A percentile compares a stretch with the other conserved stretches of the same genome.
These are phyloP conservation scores for Arthrocladium fulminans DNA, from an alignment of 2,329 filamentous ascomycete species.

Conservation along the genomic window DNA sequence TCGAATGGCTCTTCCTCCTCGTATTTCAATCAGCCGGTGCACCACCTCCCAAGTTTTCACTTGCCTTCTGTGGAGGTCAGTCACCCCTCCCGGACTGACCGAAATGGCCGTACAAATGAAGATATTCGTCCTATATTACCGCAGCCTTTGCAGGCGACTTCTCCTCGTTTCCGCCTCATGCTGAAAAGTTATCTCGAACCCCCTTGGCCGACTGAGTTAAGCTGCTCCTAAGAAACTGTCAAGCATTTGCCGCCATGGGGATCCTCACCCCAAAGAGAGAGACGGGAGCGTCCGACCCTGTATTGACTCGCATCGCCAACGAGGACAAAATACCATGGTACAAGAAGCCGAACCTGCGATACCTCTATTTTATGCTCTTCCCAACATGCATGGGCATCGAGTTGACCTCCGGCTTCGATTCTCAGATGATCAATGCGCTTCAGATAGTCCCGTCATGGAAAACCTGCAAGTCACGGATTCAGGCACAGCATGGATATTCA, in stretches of 20 bases:
- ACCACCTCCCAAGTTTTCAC: no score
- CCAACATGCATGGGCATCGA: slow-evolving; percentile 55
- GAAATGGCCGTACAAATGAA: no score
- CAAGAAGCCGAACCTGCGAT: slow-evolving; percentile 50
- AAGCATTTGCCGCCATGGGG: background rate
- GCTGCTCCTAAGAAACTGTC: no score
- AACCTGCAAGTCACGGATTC: slow-evolving; percentile 25
- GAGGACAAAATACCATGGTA: slow-evolving; percentile 43
- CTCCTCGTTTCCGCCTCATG: no score
- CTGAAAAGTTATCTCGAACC: no score
- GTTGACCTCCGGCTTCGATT: slow-evolving; percentile 53
- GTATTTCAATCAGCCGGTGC: no score
- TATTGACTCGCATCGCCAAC: slow-evolving; percentile 11
- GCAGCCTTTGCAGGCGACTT: no score
- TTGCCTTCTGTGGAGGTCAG: no score
- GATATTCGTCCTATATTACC: no score
- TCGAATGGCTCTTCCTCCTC: no score
- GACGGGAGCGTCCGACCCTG: slow-evolving; percentile 13
- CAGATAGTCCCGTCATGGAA: slow-evolving; percentile 34
- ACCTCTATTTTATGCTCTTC: slow-evolving; percentile 50
- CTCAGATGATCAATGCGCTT: slow-evolving; percentile 40
- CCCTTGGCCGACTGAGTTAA: no score
- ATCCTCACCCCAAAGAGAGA: background rate
- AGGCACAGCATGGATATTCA: background rate
- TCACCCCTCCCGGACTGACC: no score